Evolutionary conservation across 2,329 filamentous ascomycete genomes (phyloP).

Genomic region (Fusarium lateritium): DNA sequence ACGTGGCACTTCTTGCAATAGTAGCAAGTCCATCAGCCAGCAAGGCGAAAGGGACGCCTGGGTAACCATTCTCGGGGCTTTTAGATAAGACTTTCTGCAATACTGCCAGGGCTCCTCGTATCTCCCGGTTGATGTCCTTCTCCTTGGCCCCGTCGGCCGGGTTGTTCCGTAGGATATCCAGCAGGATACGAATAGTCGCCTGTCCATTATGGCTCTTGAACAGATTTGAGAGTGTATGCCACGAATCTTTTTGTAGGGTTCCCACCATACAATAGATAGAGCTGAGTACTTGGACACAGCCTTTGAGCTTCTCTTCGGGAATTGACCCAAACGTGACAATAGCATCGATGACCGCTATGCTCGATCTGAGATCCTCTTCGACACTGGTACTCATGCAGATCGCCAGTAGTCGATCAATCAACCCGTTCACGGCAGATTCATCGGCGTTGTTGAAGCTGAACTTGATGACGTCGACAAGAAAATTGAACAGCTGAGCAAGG

Average conservation of each 20-base stretch:
- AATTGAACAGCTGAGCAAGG: constrained; percentile 74
- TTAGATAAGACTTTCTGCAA: constrained; percentile 75
- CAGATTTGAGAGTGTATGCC: constrained; percentile 79
- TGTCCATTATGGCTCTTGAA: constrained; percentile 82
- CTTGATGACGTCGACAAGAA: constrained; percentile 78
- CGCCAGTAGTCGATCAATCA: constrained; percentile 74
- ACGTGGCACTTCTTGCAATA: constrained; percentile 61
- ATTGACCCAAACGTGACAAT: constrained; percentile 81
- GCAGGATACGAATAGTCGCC: constrained; percentile 74
- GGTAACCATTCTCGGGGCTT: constrained; percentile 71
- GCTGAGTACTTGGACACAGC: constrained; percentile 79
- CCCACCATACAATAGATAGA: constrained; percentile 78
- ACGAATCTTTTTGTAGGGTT: constrained; percentile 73
- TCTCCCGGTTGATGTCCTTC: constrained; percentile 68
- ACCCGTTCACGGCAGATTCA: constrained; percentile 70
- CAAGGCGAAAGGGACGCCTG: constrained; percentile 70
- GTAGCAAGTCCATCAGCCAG: constrained; percentile 71
- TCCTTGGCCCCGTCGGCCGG: constrained; percentile 61
- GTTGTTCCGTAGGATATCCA: constrained; percentile 72
- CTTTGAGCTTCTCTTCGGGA: constrained; percentile 72
- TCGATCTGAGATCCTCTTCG: constrained; percentile 75
- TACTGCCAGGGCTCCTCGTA: constrained; percentile 74
- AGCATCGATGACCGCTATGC: constrained; percentile 77
- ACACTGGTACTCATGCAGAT: constrained; percentile 79
- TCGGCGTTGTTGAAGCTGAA: constrained; percentile 80